These are phyloP conservation scores for Kewa caespitosa DNA, from an alignment of 179 eudicot genomes.

Conservation along the genomic window DNA sequence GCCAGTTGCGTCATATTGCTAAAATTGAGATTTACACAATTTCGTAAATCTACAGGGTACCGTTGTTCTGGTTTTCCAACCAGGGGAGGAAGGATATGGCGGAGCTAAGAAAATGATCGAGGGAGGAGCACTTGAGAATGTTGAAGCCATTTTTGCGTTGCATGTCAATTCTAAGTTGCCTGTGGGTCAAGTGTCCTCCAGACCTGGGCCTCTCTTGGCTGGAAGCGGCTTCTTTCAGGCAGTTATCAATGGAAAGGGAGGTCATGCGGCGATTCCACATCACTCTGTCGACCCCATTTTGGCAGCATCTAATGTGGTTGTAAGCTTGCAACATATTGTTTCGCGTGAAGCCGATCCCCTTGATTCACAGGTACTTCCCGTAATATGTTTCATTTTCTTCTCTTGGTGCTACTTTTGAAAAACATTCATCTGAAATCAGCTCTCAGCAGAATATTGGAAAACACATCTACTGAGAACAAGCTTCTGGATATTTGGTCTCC, in stretches of 20 bases:
- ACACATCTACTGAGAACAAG: background rate
- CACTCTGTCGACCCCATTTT: slow-evolving; percentile 90
- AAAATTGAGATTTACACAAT: background rate
- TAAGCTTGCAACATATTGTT: slow-evolving; percentile 90
- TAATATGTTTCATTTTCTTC: background rate
- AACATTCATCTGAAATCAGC: background rate
- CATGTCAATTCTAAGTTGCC: slow-evolving; percentile 60
- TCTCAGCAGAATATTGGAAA: background rate
- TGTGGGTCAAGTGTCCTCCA: slow-evolving; percentile 58
- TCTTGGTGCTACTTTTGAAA: background rate
- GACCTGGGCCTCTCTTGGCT: slow-evolving; percentile 79
- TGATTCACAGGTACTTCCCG: slow-evolving; percentile 76
- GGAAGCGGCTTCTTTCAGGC: slow-evolving; percentile 85
- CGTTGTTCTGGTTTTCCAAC: slow-evolving; percentile 87
- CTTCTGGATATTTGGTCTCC: background rate
- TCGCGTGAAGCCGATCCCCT: slow-evolving; percentile 99
- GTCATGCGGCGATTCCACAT: slow-evolving; percentile 97
- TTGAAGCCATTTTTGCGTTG: slow-evolving; percentile 85
- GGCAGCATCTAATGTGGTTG: slow-evolving; percentile 87
- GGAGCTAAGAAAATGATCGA: slow-evolving; percentile 85
- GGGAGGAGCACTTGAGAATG: slow-evolving; percentile 74
- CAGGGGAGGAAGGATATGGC: slow-evolving; percentile 93
- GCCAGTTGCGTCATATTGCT: too few species aligned
- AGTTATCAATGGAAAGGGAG: slow-evolving; percentile 84
- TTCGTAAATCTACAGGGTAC: slow-evolving; percentile 57